Evolutionary conservation across 2,329 filamentous ascomycete species (phyloP).

Genomic region (Xylaria sp.): DNA sequence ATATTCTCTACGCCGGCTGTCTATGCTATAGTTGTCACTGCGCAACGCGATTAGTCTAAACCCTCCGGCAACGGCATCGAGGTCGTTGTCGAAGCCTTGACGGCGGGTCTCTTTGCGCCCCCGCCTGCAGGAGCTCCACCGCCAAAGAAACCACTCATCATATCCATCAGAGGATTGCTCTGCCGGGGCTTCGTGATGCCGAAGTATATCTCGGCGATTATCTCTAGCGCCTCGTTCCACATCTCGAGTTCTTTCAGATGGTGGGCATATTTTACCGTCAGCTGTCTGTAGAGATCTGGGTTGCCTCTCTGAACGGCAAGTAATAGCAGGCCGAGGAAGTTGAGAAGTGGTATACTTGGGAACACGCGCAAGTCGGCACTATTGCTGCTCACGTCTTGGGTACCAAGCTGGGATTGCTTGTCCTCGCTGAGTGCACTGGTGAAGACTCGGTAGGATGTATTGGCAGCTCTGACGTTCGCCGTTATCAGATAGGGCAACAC

Average conservation of each 20-base stretch:
- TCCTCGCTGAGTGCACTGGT: constrained; percentile 70
- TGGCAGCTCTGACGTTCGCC: constrained; percentile 90
- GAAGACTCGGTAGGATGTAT: constrained; percentile 82
- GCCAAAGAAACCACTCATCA: constrained; percentile 96
- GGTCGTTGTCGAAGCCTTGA: constrained; percentile 58
- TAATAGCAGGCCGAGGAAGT: constrained; percentile 88
- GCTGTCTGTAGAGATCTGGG: constrained; percentile 81
- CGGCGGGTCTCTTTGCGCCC: constrained; percentile 53
- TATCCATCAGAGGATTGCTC: constrained; percentile 93
- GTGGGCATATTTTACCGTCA: constrained; percentile 81
- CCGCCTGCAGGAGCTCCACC: constrained; percentile 60
- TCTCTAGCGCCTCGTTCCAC: constrained; percentile 85
- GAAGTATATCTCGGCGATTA: constrained; percentile 97
- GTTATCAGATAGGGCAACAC: constrained; percentile 91
- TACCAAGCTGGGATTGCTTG: constrained; percentile 67
- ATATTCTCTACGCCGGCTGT: constrained; percentile 26
- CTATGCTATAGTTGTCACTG: constrained; percentile 27
- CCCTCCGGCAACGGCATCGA: constrained; percentile 66
- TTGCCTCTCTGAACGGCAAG: constrained; percentile 83
- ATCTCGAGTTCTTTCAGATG: constrained; percentile 80
- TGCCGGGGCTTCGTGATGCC: constrained; percentile 87
- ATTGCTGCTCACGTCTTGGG: constrained; percentile 82
- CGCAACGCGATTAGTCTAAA: constrained; percentile 59
- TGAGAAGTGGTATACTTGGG: constrained; percentile 90
- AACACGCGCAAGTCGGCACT: constrained; percentile 82